Evolutionary conservation across 2,329 filamentous ascomycete genomes (phyloP).

Genomic region (Biscogniauxia mediterranea): DNA sequence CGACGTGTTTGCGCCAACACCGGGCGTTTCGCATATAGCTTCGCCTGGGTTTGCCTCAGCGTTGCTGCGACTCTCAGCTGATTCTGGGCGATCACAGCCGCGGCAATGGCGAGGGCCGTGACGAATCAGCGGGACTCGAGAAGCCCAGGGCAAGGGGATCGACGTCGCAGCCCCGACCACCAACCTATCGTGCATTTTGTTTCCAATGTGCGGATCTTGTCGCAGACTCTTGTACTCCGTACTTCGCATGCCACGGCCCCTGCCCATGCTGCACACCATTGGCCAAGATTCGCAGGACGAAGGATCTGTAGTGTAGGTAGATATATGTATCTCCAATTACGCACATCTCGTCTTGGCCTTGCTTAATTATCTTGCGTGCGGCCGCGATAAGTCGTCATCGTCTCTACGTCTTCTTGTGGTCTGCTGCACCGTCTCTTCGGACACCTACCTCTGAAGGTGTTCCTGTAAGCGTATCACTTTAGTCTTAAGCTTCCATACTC

Average conservation of each 20-base stretch:
- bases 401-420: background rate
- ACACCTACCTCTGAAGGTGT: background rate
- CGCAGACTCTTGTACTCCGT: constrained; percentile 20
- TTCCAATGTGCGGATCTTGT: constrained; percentile 36
- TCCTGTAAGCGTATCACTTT: too few species aligned
- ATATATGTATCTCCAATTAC: background rate
- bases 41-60: constrained; percentile 24
- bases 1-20: background rate
- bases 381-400: background rate
- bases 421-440: background rate
- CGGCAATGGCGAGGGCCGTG: constrained; percentile 12
- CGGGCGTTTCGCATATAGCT: constrained; percentile 25
- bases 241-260: constrained; percentile 4
- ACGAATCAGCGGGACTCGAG: constrained; percentile 16
- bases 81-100: constrained; percentile 29
- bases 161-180: background rate
- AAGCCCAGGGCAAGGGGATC: constrained; percentile 4
- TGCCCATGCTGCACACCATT: constrained; percentile 13
- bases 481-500: too few species aligned
- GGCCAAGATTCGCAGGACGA: background rate
- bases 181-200: constrained; percentile 21
- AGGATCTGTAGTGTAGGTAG: background rate
- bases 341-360: background rate
- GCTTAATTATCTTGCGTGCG: background rate
- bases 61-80: constrained; percentile 26